phyloP scores from a whole-genome alignment of 169 alveolate genomes.

The Eimeria sp. region DNA sequence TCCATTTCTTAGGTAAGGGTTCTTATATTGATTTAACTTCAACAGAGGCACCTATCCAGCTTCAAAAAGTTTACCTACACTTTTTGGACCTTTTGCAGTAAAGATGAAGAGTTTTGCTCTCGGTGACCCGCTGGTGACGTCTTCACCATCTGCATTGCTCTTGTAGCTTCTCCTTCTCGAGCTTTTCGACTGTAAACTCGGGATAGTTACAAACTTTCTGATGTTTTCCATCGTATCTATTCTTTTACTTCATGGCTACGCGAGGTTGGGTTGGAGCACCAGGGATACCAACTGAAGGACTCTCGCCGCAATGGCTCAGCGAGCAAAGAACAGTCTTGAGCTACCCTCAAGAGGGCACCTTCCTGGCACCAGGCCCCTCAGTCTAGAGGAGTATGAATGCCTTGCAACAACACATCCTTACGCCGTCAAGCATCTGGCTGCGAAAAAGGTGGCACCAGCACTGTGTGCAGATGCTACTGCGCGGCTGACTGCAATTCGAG shows the following conservation, averaged over 20 bases:
- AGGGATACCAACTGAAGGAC: neutral
- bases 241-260: neutral
- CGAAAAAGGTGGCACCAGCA: neutral
- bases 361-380: conserved; percentile 67
- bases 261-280: neutral
- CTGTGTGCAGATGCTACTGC: neutral
- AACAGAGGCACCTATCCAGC: too few species aligned
- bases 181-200: neutral
- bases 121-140: conserved; percentile 34
- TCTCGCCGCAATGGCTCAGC: conserved; percentile 25
- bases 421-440: conserved; percentile 42
- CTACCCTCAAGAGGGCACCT: neutral
- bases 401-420: conserved; percentile 66
- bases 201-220: neutral
- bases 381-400: conserved; percentile 56
- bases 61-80: neutral
- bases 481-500: neutral
- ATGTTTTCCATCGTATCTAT: neutral
- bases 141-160: conserved; percentile 7
- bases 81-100: neutral
- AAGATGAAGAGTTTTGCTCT: neutral
- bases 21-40: neutral
- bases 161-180: conserved; percentile 22
- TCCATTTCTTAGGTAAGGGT: neutral
- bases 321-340: neutral